Evolutionary conservation across 495 filamentous ascomycete genomes (phyloP), one percentile per base, ranked within the genome.

Genomic region (Hypoxylon lenormandii): DNA sequence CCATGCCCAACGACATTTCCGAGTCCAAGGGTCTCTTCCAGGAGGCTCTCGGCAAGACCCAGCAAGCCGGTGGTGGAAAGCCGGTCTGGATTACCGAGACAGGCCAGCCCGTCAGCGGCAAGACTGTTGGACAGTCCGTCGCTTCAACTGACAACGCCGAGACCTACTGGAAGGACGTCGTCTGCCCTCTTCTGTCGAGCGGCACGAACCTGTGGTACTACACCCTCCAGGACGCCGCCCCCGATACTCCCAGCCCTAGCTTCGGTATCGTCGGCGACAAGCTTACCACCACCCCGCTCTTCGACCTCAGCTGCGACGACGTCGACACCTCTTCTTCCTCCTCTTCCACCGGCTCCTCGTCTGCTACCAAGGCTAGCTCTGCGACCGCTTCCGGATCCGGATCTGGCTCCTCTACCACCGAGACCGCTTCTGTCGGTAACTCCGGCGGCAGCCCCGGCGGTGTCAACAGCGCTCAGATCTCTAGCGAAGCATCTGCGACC

Each of bases 11-110:
- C 78, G 78, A 73, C 68, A 91, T 94, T 72, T 77, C 74, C 10
- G 81, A 86, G 69, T 88, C 82, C 75, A 86, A 85, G 67, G 46
- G 56, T 8, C 81, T 91, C 53, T 94, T 93, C 81, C 76, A 86
- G 26, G 86, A 85, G 22, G 86, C 90, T 21, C 80, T 90, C 11
- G 70, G 77, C 21, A 80, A 79, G 37, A 92, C 91, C 58, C 78
- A 85, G 69, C 74, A 75, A 22, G 87, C 80, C 37, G 86, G 84
- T 54, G 79, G 80, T 18, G 85, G 83, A 61, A 94, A 93, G 85
- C 81, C 85, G 12, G 86, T 97, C 72, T 94, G 93, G 90, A 84
- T 97, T 65, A 97, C 92, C 19, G 93, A 97, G 85, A 96, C 92
- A 22, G 94, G 93, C 65, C 94, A 89, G 84, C 93, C 93, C 58